Base-by-base conservation (phyloP, 2,329 filamentous ascomycete species). In the Lachnellula arida region DNA sequence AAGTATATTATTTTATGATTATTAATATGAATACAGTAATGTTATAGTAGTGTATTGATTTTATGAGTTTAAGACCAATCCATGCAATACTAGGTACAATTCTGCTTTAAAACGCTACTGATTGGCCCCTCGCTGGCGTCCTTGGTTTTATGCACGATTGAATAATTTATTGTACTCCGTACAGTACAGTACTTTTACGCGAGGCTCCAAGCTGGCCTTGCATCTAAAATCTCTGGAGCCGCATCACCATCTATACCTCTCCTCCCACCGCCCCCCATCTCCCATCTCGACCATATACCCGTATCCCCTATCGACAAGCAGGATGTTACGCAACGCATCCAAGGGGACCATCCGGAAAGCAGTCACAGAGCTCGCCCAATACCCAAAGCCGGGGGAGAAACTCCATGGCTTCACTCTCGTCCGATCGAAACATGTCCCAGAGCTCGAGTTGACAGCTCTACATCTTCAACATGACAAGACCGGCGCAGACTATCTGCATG, bases 391-490 rank as follows among this genome's bases (percentile, higher is more conserved):
- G 1, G 94, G 94, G 68, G 87, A 93, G 69, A 87, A 89, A 74
- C 81, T 97, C 42, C 89, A 97, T 72, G 94, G 94, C 68, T 99
- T 99, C 75, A 97, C 92, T 0, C 78, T 99, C 53, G 79, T 92
- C 67, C 85, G 93, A 59, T 84, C 88, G 59, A 96, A 97, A 75
- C 89, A 96, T 75, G 89, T 99, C 2, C 91, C 92, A 0, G 94
- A 99, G 76, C 82, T 97, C 49, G 89, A 97, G 73, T 76, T 99
- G 68, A 96, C 92, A 1, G 94, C 94, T 5, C 75, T 97, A 52
- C 89, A 95, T 61, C 81, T 99, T 60, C 86, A 89, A 68, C 94
- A 99, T 71, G 89, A 97, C 75, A 92, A 92, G 77, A 99, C 94
- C 0, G 91, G 92, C 58, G 94, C 94, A 61, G 91, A 99, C 64